Evolutionary conservation across 208 protist species (phyloP).

Genomic region (Leishmania major): DNA sequence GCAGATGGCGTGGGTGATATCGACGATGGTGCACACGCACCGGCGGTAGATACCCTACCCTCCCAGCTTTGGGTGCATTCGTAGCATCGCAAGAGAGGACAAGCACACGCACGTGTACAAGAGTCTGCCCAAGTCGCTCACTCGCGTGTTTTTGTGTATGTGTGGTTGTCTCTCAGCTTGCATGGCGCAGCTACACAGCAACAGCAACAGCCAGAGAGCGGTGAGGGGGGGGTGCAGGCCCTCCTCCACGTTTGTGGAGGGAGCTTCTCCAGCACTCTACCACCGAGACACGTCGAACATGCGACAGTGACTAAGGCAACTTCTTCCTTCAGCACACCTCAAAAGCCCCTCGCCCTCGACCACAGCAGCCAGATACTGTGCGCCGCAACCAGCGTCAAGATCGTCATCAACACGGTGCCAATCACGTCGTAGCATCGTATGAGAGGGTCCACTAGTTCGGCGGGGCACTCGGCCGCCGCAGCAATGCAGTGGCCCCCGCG

Average conservation of each 20-base stretch:
- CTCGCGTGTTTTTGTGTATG: background rate
- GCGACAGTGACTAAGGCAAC: background rate
- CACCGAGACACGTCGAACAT: background rate
- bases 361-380: slow-evolving; percentile 10
- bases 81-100: background rate
- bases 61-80: background rate
- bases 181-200: background rate
- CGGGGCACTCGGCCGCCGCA: slow-evolving; percentile 7
- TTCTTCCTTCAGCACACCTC: background rate
- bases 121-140: background rate
- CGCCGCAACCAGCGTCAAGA: background rate
- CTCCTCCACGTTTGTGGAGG: background rate
- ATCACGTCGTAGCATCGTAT: slow-evolving; percentile 21
- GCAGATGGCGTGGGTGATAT: background rate
- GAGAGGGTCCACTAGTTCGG: slow-evolving; percentile 4
- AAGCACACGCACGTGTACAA: background rate
- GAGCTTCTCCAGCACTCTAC: background rate
- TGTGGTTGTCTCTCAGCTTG: background rate
- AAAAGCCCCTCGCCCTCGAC: background rate
- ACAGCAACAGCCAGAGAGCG: background rate
- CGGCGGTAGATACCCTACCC: background rate
- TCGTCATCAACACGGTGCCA: background rate
- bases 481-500: slow-evolving; percentile 11
- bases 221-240: background rate
- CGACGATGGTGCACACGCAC: background rate